phyloP scores from a whole-genome alignment of 106 monocot genomes.

The Ottelia alismoides region DNA sequence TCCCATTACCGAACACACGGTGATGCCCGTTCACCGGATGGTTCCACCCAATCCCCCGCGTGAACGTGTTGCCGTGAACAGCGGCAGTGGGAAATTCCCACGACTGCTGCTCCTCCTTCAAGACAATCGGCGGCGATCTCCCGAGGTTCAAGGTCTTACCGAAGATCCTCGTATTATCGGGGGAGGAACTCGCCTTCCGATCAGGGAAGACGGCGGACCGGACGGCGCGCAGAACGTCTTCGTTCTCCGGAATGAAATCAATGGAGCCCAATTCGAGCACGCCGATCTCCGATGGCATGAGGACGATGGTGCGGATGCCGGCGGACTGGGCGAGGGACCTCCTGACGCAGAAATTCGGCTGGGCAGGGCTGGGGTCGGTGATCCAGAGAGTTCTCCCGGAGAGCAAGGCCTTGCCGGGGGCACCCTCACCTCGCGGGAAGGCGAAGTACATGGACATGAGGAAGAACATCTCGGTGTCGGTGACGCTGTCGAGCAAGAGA shows the following conservation, averaged over 20 bases:
- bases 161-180: constrained; percentile 48
- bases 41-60: too few relatives aligned
- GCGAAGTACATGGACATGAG: too few relatives aligned
- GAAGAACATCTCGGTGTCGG: constrained; percentile 70
- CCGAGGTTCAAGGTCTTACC: constrained; percentile 31
- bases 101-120: constrained; percentile 1
- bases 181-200: too few relatives aligned
- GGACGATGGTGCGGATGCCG: too few relatives aligned
- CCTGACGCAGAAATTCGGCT: constrained; percentile 36
- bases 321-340: constrained; percentile 35
- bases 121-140: background rate
- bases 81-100: too few relatives aligned
- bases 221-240: constrained; percentile 15
- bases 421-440: too few relatives aligned
- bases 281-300: constrained; percentile 52
- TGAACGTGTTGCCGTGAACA: too few relatives aligned
- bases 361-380: too few relatives aligned
- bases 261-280: constrained; percentile 62
- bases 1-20: too few relatives aligned
- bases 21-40: too few relatives aligned
- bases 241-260: constrained; percentile 22
- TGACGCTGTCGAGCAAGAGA: constrained; percentile 49
- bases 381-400: too few relatives aligned
- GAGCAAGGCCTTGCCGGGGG: too few relatives aligned
- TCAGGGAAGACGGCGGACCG: constrained; percentile 2